Percentiles rank a stretch among this genome's conserved stretches.
phyloP scores from a whole-genome alignment of 306 rosid genomes.

The Hylodesmum podocarpum region DNA sequence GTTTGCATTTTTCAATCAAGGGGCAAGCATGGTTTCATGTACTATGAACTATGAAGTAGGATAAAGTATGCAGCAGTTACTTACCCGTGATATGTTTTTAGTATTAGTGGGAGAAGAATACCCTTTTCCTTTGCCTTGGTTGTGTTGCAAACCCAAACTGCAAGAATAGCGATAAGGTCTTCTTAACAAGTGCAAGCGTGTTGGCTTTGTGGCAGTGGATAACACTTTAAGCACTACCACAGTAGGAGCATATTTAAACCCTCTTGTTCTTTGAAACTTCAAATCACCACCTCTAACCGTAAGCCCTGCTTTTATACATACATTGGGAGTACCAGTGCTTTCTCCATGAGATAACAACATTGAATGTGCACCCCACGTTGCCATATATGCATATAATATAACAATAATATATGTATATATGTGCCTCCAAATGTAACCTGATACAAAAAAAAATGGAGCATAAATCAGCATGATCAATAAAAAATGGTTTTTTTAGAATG shows the following conservation, averaged over 20 bases:
- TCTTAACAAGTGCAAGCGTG: constrained; percentile 27
- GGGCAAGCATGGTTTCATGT: neutral
- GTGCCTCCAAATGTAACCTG: constrained; percentile 38
- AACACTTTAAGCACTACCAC: constrained; percentile 41
- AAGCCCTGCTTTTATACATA: constrained; percentile 36
- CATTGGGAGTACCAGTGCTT: constrained; percentile 23
- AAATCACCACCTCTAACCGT: constrained; percentile 20
- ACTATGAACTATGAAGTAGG: neutral
- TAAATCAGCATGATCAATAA: neutral
- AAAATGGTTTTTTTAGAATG: neutral
- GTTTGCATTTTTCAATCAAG: constrained; percentile 2
- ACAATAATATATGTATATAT: neutral
- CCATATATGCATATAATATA: constrained; percentile 11
- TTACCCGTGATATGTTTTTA: constrained; percentile 46
- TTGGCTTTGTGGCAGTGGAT: constrained; percentile 43
- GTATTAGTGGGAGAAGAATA: constrained; percentile 26
- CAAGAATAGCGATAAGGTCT: constrained; percentile 32
- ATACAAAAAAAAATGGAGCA: constrained; percentile 1
- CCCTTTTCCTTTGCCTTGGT: constrained; percentile 29
- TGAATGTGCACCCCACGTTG: constrained; percentile 50
- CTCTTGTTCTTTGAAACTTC: constrained; percentile 44
- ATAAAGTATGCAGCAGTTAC: neutral
- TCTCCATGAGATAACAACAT: constrained; percentile 36
- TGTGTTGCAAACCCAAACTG: constrained; percentile 35
- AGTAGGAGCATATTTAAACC: constrained; percentile 33